Conservation (phyloP, 768 basidiomycete species). For the Peribolospora baueri region DNA sequence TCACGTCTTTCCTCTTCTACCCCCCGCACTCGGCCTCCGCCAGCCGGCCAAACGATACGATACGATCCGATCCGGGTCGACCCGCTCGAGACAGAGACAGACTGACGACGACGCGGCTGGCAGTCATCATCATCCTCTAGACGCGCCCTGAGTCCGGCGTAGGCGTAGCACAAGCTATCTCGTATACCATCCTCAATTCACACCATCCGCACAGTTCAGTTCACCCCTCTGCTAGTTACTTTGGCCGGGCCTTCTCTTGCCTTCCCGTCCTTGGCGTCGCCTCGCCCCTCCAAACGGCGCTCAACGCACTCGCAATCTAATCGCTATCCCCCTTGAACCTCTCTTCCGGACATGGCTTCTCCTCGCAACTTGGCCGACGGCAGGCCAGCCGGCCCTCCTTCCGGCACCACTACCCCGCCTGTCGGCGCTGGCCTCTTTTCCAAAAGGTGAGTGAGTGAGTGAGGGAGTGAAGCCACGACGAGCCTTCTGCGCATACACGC, state of each 20-base stretch:
- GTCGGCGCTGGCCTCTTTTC: conserved; percentile 44
- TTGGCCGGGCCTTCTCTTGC: too few species aligned
- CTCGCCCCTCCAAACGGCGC: too few species aligned
- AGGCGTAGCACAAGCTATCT: too few species aligned
- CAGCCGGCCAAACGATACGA: too few species aligned
- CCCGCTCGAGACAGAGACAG: neutral
- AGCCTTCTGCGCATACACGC: too few species aligned
- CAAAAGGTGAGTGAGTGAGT: conserved; percentile 36
- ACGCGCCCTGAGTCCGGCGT: too few species aligned
- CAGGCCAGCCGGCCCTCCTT: neutral
- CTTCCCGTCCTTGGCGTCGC: too few species aligned
- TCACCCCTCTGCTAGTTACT: too few species aligned
- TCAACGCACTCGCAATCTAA: neutral
- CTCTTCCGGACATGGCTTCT: too few species aligned
- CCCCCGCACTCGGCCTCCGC: too few species aligned
- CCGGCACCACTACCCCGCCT: neutral
- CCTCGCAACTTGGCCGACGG: neutral
- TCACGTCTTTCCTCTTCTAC: neutral
- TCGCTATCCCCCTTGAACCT: neutral
- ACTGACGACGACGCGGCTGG: neutral
- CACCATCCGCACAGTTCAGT: too few species aligned
- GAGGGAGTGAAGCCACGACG: neutral
- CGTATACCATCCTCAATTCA: too few species aligned
- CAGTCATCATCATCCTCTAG: neutral
- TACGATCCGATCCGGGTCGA: neutral